Evolutionary conservation across 176 grass and related monocot genomes (phyloP).

Genomic region (Paspalum notatum): DNA sequence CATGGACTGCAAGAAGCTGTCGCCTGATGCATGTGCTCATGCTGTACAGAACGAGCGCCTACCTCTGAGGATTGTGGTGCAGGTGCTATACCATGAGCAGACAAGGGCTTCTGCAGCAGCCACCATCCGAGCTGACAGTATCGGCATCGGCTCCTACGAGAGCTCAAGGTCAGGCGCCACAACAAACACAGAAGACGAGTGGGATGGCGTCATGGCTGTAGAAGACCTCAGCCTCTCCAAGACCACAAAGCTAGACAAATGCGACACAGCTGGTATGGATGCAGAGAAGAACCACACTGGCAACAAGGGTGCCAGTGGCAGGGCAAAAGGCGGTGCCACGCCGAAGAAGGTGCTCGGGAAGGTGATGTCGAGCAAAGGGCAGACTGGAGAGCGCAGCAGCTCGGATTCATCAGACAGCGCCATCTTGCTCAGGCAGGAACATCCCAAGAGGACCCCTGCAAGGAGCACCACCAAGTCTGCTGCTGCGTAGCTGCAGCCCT

Average conservation of each 20-base stretch:
- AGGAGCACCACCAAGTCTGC: conserved; percentile 50
- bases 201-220: conserved; percentile 57
- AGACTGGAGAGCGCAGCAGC: conserved; percentile 61
- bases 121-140: conserved; percentile 66
- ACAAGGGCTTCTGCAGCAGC: conserved; percentile 62
- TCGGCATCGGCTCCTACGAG: conserved; percentile 71
- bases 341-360: conserved; percentile 72
- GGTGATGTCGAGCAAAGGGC: conserved; percentile 62
- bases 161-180: conserved; percentile 90
- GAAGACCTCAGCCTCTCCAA: conserved; percentile 57
- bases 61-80: conserved; percentile 80
- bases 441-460: conserved; percentile 54
- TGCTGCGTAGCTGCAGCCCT: conserved; percentile 36
- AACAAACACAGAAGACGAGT: conserved; percentile 91
- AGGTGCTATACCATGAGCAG: conserved; percentile 90
- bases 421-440: conserved; percentile 49
- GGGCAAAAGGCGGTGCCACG: conserved; percentile 47
- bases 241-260: conserved; percentile 40
- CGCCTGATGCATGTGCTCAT: conserved; percentile 69
- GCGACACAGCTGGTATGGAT: background rate
- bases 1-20: conserved; percentile 89
- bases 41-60: conserved; percentile 95
- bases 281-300: conserved; percentile 33
- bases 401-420: conserved; percentile 79
- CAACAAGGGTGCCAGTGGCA: conserved; percentile 44